Conservation (phyloP, 768 basidiomycete genomes). For the Glaciozyma antarctica region DNA sequence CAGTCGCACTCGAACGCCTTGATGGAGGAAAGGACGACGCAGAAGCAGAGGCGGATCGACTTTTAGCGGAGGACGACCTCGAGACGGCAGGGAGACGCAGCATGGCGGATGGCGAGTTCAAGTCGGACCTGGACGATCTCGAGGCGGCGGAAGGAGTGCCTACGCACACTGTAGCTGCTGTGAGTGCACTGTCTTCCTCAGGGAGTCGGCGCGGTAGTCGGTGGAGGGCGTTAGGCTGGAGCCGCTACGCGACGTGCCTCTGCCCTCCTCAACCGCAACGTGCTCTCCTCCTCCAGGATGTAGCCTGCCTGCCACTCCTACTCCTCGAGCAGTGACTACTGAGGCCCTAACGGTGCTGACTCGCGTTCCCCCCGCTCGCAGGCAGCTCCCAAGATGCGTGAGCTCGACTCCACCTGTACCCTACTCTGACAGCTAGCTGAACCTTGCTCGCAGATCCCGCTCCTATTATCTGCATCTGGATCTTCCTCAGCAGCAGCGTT, state of each 20-base stretch:
- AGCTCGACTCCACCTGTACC: too few relatives aligned
- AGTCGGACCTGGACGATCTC: not conserved
- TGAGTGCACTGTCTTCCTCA: not conserved
- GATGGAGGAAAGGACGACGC: not conserved
- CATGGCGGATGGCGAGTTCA: not conserved
- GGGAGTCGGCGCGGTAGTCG: not conserved
- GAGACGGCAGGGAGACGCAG: not conserved
- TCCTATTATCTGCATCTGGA: constrained; percentile 10
- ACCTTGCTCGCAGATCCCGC: not conserved
- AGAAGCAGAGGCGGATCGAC: not conserved
- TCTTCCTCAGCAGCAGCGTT: constrained; percentile 1
- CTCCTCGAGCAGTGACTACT: not conserved
- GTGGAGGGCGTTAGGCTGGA: not conserved
- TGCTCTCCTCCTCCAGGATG: not conserved
- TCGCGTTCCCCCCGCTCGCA: too few relatives aligned
- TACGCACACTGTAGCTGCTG: not conserved
- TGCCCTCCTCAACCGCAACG: not conserved
- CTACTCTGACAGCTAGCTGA: too few relatives aligned
- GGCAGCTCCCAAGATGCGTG: too few relatives aligned
- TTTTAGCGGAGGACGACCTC: constrained; percentile 2
- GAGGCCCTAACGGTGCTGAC: not conserved
- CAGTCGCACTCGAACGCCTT: too few relatives aligned
- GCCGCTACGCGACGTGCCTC: not conserved
- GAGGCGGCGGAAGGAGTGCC: constrained; percentile 1
- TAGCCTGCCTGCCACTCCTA: not conserved